Base-by-base conservation (phyloP, 805 yeast species). In the Cyberlindnera veronae region DNA sequence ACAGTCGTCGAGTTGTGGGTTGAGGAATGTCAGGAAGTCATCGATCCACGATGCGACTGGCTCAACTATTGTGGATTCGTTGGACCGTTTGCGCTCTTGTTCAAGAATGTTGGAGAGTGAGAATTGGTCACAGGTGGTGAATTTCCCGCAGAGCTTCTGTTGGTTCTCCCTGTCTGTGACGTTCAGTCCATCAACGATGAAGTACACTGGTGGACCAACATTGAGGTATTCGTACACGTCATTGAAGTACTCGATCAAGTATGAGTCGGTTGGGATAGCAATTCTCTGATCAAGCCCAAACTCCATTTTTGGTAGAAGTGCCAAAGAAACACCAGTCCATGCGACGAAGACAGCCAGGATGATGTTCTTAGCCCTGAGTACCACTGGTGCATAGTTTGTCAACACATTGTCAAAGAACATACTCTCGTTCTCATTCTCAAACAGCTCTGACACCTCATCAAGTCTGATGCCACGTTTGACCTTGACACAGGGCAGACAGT, bases 1-100 rank as follows among this genome's bases (percentile, higher is more conserved):
- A 61, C 99, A 91, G 46, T 84, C 84, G 48, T 82, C 91, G 34
- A 90, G 68, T 30, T 76, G 76, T 0, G 99, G 99, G 54, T 89
- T 89, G 44, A 90, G 66, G 84, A 91, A 91, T 27, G 81, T 72
- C 46, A 91, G 69, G 55, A 78, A 91, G 57, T 93, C 97, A 62
- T 91, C 99, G 36, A 90, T 66, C 98, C 98, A 91, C 50, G 84
- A 84, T 1, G 96, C 81, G 2, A 87, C 76, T 0, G 98, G 96
- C 33, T 87, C 93, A 2, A 76, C 72, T 24, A 91, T 71, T 3
- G 84, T 81, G 2, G 91, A 82, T 10, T 67, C 52, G 2, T 74
- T 66, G 0, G 81, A 69, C 26, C 96, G 67, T 45, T 79, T 77
- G 41, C 84, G 74, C 56, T 91, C 99, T 58, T 88, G 90, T 51